phyloP scores from a whole-genome alignment of 305 asterid species.

The Stenogyne calaminthoides region DNA sequence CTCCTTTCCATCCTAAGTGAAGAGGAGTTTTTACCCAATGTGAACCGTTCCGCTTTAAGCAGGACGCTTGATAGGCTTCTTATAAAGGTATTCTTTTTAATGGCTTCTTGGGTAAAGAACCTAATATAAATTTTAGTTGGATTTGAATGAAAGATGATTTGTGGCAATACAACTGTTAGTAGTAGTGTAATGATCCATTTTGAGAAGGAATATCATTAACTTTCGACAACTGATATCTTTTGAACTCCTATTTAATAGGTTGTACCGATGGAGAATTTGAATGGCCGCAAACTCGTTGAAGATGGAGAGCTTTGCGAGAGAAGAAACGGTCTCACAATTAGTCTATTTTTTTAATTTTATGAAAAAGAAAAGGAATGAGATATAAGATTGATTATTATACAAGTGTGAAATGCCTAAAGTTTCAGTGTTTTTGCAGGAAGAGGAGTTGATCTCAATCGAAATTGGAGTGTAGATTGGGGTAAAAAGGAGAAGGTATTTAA shows the following conservation, averaged over 20 bases:
- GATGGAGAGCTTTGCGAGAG: slow-evolving; percentile 96
- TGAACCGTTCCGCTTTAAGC: slow-evolving; percentile 58
- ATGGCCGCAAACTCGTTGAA: slow-evolving; percentile 95
- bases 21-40: slow-evolving; percentile 84
- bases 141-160: not conserved
- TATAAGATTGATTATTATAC: slow-evolving; percentile 18
- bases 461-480: slow-evolving; percentile 99
- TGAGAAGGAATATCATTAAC: not conserved
- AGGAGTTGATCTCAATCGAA: slow-evolving; percentile 96
- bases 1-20: slow-evolving; percentile 85
- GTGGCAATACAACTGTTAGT: not conserved
- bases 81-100: slow-evolving; percentile 63
- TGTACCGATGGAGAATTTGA: slow-evolving; percentile 86
- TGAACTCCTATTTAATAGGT: slow-evolving; percentile 50
- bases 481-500: slow-evolving; percentile 84
- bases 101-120: not conserved
- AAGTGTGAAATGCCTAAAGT: slow-evolving; percentile 24
- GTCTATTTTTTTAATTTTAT: not conserved
- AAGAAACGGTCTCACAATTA: slow-evolving; percentile 68
- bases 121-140: not conserved
- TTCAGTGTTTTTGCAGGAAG: slow-evolving; percentile 61
- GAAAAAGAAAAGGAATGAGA: not conserved
- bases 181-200: not conserved
- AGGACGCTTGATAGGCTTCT: slow-evolving; percentile 75
- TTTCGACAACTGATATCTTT: slow-evolving; percentile 21